Evolutionary conservation across 352 stramenopile genomes (phyloP), one percentile per base, ranked within the genome.

Genomic region (Globisporangium mamillatum): DNA sequence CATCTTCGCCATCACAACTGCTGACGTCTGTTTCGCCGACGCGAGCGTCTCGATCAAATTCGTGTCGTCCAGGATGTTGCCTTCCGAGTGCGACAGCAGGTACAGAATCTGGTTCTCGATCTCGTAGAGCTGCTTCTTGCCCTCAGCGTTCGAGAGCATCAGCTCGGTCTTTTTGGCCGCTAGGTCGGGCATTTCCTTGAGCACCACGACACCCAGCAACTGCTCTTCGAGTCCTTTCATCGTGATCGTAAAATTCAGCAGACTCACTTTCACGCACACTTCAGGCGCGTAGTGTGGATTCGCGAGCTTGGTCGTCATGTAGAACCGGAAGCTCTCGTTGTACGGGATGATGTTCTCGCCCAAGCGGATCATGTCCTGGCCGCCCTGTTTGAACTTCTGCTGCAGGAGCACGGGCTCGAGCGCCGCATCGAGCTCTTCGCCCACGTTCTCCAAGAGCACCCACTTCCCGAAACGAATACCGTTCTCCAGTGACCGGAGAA

Each of bases 221-320:
- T 98, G 93, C 64, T 97, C 93, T 72, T 98, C 90, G 0, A 98
- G 76, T 0, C 93, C 93, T 57, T 92, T 93, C 76, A 94, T 90
- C 10, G 91, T 98, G 73, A 97, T 97, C 0, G 92, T 97, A 67
- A 98, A 98, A 68, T 98, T 98, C 2, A 97, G 70, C 22, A 98
- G 36, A 72, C 83, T 95, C 38, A 98, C 93, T 76, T 98, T 98
- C 34, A 98, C 91, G 44, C 90, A 95, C 0, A 97, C 82, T 73
- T 97, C 92, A 0, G 92, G 92, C 0, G 90, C 81, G 53, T 97
- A 98, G 64, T 98, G 90, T n/a, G 92, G 92, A 63, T 98, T 98
- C 2, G 91, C 81, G 20, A 98, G 76, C 69, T 97, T 98, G 1
- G 92, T 97, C 12, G 92, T 98, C 78, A 98, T 92, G 78, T 92